Base-by-base conservation (phyloP, 2,329 filamentous ascomycete species). In the Fusarium longipes region DNA sequence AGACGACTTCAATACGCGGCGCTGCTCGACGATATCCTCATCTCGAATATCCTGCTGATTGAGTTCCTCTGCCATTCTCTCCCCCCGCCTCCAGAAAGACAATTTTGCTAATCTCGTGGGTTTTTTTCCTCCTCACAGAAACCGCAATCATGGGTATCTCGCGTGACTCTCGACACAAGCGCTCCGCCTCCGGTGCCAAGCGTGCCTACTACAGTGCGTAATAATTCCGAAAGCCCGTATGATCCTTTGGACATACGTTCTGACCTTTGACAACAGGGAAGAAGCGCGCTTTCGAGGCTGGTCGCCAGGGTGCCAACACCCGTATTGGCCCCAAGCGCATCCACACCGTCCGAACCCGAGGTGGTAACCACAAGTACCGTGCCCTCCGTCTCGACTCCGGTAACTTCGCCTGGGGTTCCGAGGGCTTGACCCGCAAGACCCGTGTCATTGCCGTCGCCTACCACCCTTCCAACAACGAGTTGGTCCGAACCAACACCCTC, bases 381-480 rank as follows among this genome's bases (percentile, higher is more conserved):
- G 96, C 91, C 77, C 94, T 99, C 76, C 96, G 96, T 85, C 92
- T 99, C 86, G 96, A 99, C 82, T 91, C 93, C 74, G 96, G 96
- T 82, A 99, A 99, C 91, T 99, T 98, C 86, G 94, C 94, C 79
- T 99, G 96, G 96, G 95, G 93, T 79, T 97, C 93, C 74, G 96
- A 99, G 89, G 94, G 95, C 80, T 87, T 93, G 84, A 92, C 95
- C 85, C 95, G 96, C 90, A 99, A 99, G 91, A 93, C 93, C 84
- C 96, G 96, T 88, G 92, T 99, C 83, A 97, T 99, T 83, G 93
- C 87, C 79, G 96, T 99, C 85, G 91, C 91, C 82, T 99, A 93
- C 92, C 96, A 99, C 86, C 96, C 96, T 70, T 97, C 95, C 83
- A 99, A 99, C 94, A 99, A 99, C 93, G 96, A 99, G 87, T 90